These are phyloP conservation scores for Lactarius psammicola DNA, from an alignment of 768 basidiomycete species.

Conservation along the genomic window DNA sequence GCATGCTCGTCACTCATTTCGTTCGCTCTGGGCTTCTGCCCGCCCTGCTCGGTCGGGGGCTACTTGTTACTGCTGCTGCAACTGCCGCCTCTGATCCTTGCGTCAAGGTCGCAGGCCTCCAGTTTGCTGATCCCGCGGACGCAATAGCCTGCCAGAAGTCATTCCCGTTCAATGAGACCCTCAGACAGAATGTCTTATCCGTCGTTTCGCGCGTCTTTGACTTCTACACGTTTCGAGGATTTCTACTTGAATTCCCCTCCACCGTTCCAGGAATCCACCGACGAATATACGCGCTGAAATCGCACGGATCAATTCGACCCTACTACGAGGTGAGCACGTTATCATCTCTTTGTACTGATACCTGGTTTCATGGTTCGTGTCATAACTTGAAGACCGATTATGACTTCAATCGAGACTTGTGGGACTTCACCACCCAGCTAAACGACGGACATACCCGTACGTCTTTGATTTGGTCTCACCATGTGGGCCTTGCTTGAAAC, in stretches of 20 bases:
- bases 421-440: conserved; percentile 52
- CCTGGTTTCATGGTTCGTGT: not conserved
- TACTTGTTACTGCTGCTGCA: not conserved
- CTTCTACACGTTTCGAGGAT: conserved; percentile 44
- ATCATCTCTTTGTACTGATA: not conserved
- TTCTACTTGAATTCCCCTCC: conserved; percentile 39
- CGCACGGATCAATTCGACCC: conserved; percentile 46
- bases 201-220: conserved; percentile 38
- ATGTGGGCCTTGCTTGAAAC: not conserved
- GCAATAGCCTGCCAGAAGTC: conserved; percentile 45
- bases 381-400: conserved; percentile 53
- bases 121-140: conserved; percentile 50
- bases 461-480: conserved; percentile 21
- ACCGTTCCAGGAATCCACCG: conserved; percentile 42
- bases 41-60: not conserved
- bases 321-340: conserved; percentile 42
- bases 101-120: conserved; percentile 37
- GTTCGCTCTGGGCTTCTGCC: not conserved
- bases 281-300: conserved; percentile 52
- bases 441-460: conserved; percentile 68
- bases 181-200: conserved; percentile 39
- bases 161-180: conserved; percentile 43
- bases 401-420: conserved; percentile 61
- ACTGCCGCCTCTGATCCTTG: conserved; percentile 35
- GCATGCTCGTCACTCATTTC: not conserved